phyloP scores from a whole-genome alignment of 768 basidiomycete species.

The Psilocybe subaeruginosa region DNA sequence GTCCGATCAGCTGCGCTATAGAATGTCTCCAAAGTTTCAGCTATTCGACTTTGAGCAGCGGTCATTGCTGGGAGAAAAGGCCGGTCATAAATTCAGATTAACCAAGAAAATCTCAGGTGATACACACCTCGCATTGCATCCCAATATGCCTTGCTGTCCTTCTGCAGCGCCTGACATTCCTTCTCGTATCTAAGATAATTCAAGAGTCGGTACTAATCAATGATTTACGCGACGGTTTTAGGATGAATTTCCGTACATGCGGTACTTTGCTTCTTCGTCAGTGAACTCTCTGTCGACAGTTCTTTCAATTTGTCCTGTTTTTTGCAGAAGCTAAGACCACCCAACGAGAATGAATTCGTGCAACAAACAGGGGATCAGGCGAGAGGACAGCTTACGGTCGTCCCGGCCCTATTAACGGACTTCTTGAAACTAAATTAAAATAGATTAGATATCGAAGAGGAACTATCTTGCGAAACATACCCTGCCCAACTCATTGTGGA shows the following conservation, averaged over 20 bases:
- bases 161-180: slow-evolving; percentile 91
- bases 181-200: slow-evolving; percentile 80
- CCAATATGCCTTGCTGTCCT: slow-evolving; percentile 92
- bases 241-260: slow-evolving; percentile 59
- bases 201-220: slow-evolving; percentile 3
- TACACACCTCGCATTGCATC: slow-evolving; percentile 89
- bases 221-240: neutral
- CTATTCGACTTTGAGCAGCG: slow-evolving; percentile 87
- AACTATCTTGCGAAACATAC: slow-evolving; percentile 30
- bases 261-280: slow-evolving; percentile 90
- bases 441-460: slow-evolving; percentile 1
- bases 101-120: neutral
- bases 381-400: slow-evolving; percentile 60
- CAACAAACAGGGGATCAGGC: slow-evolving; percentile 9
- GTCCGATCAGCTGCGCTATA: slow-evolving; percentile 83
- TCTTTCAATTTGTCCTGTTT: slow-evolving; percentile 97
- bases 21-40: slow-evolving; percentile 92
- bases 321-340: slow-evolving; percentile 78
- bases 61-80: slow-evolving; percentile 76
- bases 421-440: slow-evolving; percentile 78
- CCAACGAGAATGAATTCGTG: slow-evolving; percentile 16
- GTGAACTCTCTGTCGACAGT: slow-evolving; percentile 94
- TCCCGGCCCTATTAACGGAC: slow-evolving; percentile 88
- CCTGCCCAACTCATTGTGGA: slow-evolving; percentile 60
- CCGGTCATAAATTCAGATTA: neutral